Base-by-base conservation (phyloP, 768 basidiomycete species). In the Boletus subcaerulescens region DNA sequence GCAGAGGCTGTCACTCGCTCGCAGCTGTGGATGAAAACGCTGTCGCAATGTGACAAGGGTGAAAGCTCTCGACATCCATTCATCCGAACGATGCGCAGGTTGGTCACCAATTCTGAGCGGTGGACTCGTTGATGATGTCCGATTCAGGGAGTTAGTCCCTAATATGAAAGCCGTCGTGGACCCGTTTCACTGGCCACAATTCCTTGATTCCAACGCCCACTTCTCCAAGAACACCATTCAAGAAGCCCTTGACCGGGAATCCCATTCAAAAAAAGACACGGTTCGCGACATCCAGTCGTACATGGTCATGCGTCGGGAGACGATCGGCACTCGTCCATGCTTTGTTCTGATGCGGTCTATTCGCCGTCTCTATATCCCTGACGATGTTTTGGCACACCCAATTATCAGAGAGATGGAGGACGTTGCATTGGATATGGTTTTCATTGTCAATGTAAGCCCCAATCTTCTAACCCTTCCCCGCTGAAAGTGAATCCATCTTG, bases 181-280 rank as follows among this genome's bases (percentile, higher is more conserved):
- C 44, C 61, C 65, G 18, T 69, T 63, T 42, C 67, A 69, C 32
- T 70, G 61, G 66, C 64, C 64, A 13, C 64, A 65, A 31, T 68
- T 68, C 36, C 50, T 69, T 29, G 48, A 57, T 47, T 35, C 61
- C 31, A 68, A 66, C 32, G 55, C 20, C 9, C 35, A 53, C 12
- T 66, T 62, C 20, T 42, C 68, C 35, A 59, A 47, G 47, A 68
- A 59, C 38, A 60, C 58, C 1, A 7, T 68, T 17, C 63, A 59
- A 49, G 66, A 70, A 48, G 64, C 64, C n/a, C 52, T 62, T 12
- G 66, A 66, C n/a, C 64, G 66, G 29, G 68, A 69, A 46, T 32
- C 55, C 10, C 62, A 60, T 20, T 55, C 36, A 20, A 49, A 64
- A 4, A 50, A 57, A 31, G 40, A 48, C 15, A 44, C 26, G 11